Conservation (phyloP, 2,329 filamentous ascomycete species). For the Nigrospora oryzae region DNA sequence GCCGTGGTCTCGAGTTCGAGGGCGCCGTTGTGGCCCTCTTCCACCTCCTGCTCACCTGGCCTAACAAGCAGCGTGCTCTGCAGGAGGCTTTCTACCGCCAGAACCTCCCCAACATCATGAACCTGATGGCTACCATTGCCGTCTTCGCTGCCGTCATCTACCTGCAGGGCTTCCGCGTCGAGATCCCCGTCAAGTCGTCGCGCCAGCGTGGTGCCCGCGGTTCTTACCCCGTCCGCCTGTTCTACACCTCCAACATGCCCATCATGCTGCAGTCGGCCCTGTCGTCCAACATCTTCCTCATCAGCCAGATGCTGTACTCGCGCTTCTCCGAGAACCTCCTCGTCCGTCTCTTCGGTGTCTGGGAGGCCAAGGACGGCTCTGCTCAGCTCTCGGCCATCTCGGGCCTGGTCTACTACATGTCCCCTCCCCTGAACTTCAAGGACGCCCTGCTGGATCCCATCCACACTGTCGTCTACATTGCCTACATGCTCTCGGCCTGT, state of each 20-base stretch:
- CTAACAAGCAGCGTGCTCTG: slow-evolving; percentile 97
- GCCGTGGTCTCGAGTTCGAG: slow-evolving; percentile 97
- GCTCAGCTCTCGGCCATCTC: slow-evolving; percentile 90
- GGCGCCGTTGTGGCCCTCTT: slow-evolving; percentile 96
- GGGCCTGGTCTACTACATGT: slow-evolving; percentile 99
- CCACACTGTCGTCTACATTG: slow-evolving; percentile 90
- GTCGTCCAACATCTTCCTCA: slow-evolving; percentile 97
- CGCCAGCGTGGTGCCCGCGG: slow-evolving; percentile 98
- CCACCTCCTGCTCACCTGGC: slow-evolving; percentile 96
- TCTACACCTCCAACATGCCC: slow-evolving; percentile 99
- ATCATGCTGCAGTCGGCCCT: slow-evolving; percentile 99
- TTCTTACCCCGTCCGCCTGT: slow-evolving; percentile 95
- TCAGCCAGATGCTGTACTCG: slow-evolving; percentile 98
- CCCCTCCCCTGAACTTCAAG: slow-evolving; percentile 92
- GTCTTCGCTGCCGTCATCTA: slow-evolving; percentile 99
- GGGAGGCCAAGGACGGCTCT: slow-evolving; percentile 94
- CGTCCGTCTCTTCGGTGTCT: slow-evolving; percentile 93
- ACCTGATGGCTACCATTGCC: slow-evolving; percentile 83
- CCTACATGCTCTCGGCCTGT: slow-evolving; percentile 96
- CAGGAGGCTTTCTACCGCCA: slow-evolving; percentile 99
- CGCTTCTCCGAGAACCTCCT: slow-evolving; percentile 98
- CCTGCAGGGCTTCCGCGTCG: slow-evolving; percentile 97
- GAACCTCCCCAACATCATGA: slow-evolving; percentile 99
- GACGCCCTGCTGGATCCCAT: slow-evolving; percentile 95
- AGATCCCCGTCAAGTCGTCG: slow-evolving; percentile 99